Evolutionary conservation across 1,284 basidiomycete species (phyloP).

Genomic region (Sparassis latifolia): DNA sequence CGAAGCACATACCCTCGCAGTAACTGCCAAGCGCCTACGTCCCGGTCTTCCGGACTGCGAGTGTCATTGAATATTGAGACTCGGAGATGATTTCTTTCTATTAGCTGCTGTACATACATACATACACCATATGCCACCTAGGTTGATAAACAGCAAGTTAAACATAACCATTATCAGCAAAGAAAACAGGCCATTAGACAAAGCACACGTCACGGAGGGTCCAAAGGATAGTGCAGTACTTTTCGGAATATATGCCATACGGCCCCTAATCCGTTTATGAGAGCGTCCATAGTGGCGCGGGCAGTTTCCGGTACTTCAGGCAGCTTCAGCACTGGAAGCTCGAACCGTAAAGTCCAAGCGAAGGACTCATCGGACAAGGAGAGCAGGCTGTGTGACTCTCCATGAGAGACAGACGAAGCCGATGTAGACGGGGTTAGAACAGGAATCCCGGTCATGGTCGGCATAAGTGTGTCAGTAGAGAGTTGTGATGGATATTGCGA

Average conservation of each 20-base stretch:
- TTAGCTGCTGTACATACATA: too few species aligned
- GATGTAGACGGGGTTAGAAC: background rate
- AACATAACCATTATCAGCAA: too few species aligned
- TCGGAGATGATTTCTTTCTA: too few species aligned
- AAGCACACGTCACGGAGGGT: slow-evolving; percentile 20
- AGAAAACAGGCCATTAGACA: too few species aligned
- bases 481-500: background rate
- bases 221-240: slow-evolving; percentile 27
- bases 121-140: too few species aligned
- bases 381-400: background rate
- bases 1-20: too few species aligned
- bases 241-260: slow-evolving; percentile 24
- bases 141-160: too few species aligned
- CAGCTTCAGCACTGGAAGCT: background rate
- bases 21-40: too few species aligned
- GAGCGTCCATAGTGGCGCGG: slow-evolving; percentile 15
- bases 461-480: background rate
- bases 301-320: slow-evolving; percentile 10
- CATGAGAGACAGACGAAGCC: background rate
- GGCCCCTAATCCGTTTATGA: slow-evolving; percentile 19
- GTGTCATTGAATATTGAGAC: too few species aligned
- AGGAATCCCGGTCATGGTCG: background rate
- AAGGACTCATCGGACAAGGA: background rate
- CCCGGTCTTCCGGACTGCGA: too few species aligned
- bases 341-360: background rate